Conservation (phyloP, 352 stramenopile species). For the Plasmopara halstedii region DNA sequence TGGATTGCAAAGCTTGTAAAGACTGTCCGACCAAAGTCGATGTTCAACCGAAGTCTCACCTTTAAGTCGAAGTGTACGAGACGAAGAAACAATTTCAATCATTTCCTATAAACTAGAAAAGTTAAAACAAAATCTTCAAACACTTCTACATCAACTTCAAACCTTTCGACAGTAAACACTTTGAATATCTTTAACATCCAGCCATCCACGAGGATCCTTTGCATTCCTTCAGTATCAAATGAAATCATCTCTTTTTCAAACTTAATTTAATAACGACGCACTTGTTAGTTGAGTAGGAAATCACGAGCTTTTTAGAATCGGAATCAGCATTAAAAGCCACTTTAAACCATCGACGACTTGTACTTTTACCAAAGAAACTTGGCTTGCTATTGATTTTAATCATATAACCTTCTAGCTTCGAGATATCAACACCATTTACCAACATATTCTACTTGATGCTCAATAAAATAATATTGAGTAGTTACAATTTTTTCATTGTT, state of each 20-base stretch:
- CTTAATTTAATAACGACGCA: slow-evolving; percentile 16
- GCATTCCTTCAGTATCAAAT: slow-evolving; percentile 31
- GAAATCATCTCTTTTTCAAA: no score
- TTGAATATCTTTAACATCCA: slow-evolving; percentile 74
- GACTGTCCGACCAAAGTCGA: slow-evolving; percentile 70
- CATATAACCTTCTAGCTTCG: slow-evolving; percentile 78
- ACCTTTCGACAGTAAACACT: slow-evolving; percentile 66
- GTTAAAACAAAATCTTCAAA: no score
- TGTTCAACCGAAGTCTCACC: slow-evolving; percentile 75
- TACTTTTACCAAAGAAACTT: slow-evolving; percentile 70
- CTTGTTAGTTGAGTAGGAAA: slow-evolving; percentile 81
- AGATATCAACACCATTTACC: slow-evolving; percentile 77
- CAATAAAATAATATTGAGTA: background rate
- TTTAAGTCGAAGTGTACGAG: slow-evolving; percentile 65
- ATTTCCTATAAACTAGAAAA: slow-evolving; percentile 39
- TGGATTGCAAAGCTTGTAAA: slow-evolving; percentile 64
- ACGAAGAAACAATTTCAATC: slow-evolving; percentile 75
- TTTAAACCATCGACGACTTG: slow-evolving; percentile 71
- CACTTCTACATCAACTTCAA: slow-evolving; percentile 5
- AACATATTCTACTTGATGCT: slow-evolving; percentile 15
- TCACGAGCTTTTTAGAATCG: slow-evolving; percentile 53
- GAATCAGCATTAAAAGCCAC: slow-evolving; percentile 45
- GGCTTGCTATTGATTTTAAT: slow-evolving; percentile 83
- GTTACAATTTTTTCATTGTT: background rate
- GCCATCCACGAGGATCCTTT: slow-evolving; percentile 69